These are phyloP conservation scores for Termitomyces sp. DNA, from an alignment of 768 basidiomycete genomes.

Conservation along the genomic window DNA sequence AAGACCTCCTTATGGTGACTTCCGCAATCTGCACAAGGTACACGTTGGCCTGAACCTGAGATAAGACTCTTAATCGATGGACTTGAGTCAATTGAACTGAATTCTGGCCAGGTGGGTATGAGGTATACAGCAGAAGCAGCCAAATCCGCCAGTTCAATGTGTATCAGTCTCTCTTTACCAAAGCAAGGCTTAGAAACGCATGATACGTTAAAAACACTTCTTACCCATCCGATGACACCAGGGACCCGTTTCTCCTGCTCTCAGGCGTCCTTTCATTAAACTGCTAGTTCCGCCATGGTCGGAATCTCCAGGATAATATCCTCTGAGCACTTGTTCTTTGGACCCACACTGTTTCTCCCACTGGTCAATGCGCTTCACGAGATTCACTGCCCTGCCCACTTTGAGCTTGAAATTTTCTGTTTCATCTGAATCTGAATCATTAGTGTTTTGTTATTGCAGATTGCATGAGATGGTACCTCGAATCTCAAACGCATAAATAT, in stretches of 20 bases:
- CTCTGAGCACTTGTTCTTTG: conserved; percentile 66
- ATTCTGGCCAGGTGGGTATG: conserved; percentile 37
- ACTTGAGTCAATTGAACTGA: conserved; percentile 18
- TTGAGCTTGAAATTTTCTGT: conserved; percentile 55
- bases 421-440: conserved; percentile 16
- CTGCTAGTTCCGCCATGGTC: conserved; percentile 32
- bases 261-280: conserved; percentile 61
- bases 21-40: conserved; percentile 40
- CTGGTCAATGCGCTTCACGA: conserved; percentile 66
- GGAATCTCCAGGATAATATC: conserved; percentile 62
- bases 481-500: conserved; percentile 81
- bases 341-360: conserved; percentile 82
- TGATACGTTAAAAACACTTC: conserved; percentile 4
- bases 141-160: conserved; percentile 74
- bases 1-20: conserved; percentile 75
- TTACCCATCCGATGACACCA: conserved; percentile 63
- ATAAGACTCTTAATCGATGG: conserved; percentile 15
- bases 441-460: neutral
- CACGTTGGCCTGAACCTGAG: conserved; percentile 13
- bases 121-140: conserved; percentile 55
- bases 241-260: conserved; percentile 52
- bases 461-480: conserved; percentile 37
- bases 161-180: conserved; percentile 60
- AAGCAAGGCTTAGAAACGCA: neutral
- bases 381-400: conserved; percentile 73